phyloP scores from a whole-genome alignment of 2,329 filamentous ascomycete species.

The Stagonosporopsis vannaccii region DNA sequence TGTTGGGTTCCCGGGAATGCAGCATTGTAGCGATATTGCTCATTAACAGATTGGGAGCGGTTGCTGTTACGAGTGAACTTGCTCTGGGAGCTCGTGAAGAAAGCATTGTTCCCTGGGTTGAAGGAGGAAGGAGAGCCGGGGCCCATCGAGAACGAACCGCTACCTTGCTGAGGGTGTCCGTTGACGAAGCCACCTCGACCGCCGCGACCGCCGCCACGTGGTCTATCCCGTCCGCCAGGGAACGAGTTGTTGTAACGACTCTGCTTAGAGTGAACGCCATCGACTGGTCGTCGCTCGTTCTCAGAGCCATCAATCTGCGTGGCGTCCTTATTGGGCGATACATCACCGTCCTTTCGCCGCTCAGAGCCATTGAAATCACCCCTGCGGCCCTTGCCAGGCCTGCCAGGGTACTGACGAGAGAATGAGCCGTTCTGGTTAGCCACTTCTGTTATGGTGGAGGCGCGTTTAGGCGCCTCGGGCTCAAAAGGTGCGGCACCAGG shows the following conservation, averaged over 20 bases:
- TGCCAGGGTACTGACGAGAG: slow-evolving; percentile 41
- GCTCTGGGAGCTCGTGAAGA: slow-evolving; percentile 38
- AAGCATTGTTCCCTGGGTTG: slow-evolving; percentile 45
- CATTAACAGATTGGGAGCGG: slow-evolving; percentile 68
- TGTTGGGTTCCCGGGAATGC: slow-evolving; percentile 46
- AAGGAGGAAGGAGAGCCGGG: slow-evolving; percentile 47
- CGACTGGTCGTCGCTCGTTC: slow-evolving; percentile 42
- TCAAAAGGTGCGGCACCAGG: slow-evolving; percentile 28
- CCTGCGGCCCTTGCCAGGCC: slow-evolving; percentile 40
- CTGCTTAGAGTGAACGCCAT: slow-evolving; percentile 41
- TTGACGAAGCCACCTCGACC: slow-evolving; percentile 54
- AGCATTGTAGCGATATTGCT: slow-evolving; percentile 55
- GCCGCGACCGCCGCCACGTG: slow-evolving; percentile 57
- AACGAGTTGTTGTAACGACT: slow-evolving; percentile 45
- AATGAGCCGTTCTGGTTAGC: slow-evolving; percentile 36
- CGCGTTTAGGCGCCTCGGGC: slow-evolving; percentile 32
- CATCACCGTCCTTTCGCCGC: slow-evolving; percentile 43
- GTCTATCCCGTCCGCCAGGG: slow-evolving; percentile 53
- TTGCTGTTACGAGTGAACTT: slow-evolving; percentile 60
- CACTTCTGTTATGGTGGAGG: slow-evolving; percentile 27
- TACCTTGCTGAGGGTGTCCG: slow-evolving; percentile 45
- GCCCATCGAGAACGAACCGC: slow-evolving; percentile 46
- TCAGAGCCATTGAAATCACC: slow-evolving; percentile 41
- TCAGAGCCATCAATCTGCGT: slow-evolving; percentile 47
- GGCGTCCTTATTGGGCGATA: slow-evolving; percentile 42